Base-by-base conservation (phyloP, 495 filamentous ascomycete genomes). In the Xylaria intraflava region DNA sequence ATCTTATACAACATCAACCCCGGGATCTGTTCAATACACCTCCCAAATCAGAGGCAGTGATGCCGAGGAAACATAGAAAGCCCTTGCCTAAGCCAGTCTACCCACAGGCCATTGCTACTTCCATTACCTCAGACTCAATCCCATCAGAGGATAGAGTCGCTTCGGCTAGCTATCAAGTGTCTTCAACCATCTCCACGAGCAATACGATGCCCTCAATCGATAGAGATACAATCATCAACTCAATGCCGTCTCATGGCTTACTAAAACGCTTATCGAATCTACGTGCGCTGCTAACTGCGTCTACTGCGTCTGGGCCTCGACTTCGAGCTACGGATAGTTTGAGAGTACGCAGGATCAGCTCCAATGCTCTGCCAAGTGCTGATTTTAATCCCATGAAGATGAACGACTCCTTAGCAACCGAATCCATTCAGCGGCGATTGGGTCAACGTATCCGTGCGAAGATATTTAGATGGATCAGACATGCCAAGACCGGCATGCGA, bases 221-320 rank as follows among this genome's bases (percentile, higher is more conserved):
- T 1, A 43, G 36, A 24, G 52, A 26, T 2, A 17, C n/a, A 23
- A 22, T 31, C 29, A 27, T 50, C 22, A 29, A 46, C 29, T 39
- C 20, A 20, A 61, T 47, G 17, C 58, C 56, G 9, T 46, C 47
- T 23, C 61, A 40, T 19, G 49, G 57, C 9, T 53, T 66, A 20
- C 60, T 51, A 36, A 64, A 53, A 29, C 58, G 47, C 16, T 51
- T 64, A 22, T 64, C 64, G 31, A 59, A 66, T 26, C 49, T 66
- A 47, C 56, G 62, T 42, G 55, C 30, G 20, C 41, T 66, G n/a
- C 48, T 62, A 10, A 49, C 43, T 7, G 43, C 51, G 10, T 35
- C 56, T 22, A 42, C 51, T 26, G 7, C 52, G 2, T 42, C 38
- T n/a, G 26, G n/a, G 24, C 3, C 42, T 10, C 51, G 24, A 23